Evolutionary conservation across 768 basidiomycete species (phyloP).

Genomic region (Galerina marginata): DNA sequence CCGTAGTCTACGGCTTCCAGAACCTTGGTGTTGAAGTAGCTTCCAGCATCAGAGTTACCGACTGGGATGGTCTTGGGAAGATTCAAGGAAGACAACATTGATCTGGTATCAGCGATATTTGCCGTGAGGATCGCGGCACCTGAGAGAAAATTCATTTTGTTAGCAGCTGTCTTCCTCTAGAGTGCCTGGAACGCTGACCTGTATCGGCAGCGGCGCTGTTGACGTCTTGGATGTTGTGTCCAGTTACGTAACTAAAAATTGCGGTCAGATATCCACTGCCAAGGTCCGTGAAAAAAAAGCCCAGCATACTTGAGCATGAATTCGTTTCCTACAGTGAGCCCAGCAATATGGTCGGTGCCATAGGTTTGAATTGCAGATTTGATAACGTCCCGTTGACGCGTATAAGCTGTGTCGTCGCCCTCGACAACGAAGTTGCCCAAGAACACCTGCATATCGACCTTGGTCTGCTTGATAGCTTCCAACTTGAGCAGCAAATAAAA

Average conservation of each 20-base stretch:
- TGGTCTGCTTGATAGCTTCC: conserved; percentile 88
- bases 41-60: conserved; percentile 87
- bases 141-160: conserved; percentile 14
- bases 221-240: conserved; percentile 52
- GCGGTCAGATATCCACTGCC: neutral
- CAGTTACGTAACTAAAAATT: conserved; percentile 60
- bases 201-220: conserved; percentile 61
- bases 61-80: conserved; percentile 69
- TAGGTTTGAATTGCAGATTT: conserved; percentile 74
- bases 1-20: conserved; percentile 70
- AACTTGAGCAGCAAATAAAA: conserved; percentile 46
- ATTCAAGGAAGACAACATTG: conserved; percentile 57
- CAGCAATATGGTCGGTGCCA: conserved; percentile 75
- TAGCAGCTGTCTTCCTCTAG: neutral
- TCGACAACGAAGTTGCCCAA: conserved; percentile 69
- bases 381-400: conserved; percentile 69
- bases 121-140: conserved; percentile 65
- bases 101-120: conserved; percentile 70
- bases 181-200: conserved; percentile 31
- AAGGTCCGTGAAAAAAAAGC: neutral
- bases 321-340: conserved; percentile 92
- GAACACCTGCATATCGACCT: conserved; percentile 84
- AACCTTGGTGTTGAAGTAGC: conserved; percentile 76
- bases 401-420: conserved; percentile 68
- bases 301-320: conserved; percentile 75